Base-by-base conservation (phyloP, 129 eudicot genomes). In the Tanacetum coccineum region DNA sequence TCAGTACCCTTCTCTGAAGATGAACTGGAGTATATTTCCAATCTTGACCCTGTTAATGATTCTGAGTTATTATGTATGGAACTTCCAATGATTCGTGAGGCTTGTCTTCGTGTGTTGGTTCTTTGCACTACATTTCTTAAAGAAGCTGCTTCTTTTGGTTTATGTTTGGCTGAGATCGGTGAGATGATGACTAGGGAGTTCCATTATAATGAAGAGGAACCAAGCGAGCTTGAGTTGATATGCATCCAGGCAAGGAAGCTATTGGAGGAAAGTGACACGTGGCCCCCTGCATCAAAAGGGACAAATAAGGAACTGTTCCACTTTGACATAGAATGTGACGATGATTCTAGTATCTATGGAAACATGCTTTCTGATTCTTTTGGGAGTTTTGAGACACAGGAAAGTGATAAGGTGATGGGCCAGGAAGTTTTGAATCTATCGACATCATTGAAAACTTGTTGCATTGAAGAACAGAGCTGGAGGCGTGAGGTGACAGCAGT, bases 71-170 rank as follows among this genome's bases (percentile, higher is more conserved):
- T 81, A 2, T 53, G 81, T 13, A 67, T 42, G 47, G 81, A 81
- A 72, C 69, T 81, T 45, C 85, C 79, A 12, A 68, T 76, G 81
- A 76, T 81, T 25, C 79, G 79, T 1, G 82, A 77, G 66, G 79
- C 85, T 3, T 76, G 81, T 49, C 73, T 81, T 9, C 79, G 85
- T 4, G 74, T 81, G 6, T 45, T 81, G n/a, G 52, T 73, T 32
- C 36, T 76, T 40, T 77, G 85, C 47, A 72, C 85, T 13, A 62
- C 51, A 4, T 77, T 81, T 62, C 82, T 81, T 13, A 76, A 81
- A 64, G 73, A 72, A 68, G 79, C 82, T 14, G 79, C 79, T 3
- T n/a, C 66, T 26, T 62, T 45, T 68, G 85, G 85, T 15, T 73
- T 71, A 59, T 70, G 75, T 8, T 17, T 70, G 56, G 21, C 75